phyloP scores from a whole-genome alignment of 1,284 basidiomycete genomes.

The Sanguinoderma infundibulare region DNA sequence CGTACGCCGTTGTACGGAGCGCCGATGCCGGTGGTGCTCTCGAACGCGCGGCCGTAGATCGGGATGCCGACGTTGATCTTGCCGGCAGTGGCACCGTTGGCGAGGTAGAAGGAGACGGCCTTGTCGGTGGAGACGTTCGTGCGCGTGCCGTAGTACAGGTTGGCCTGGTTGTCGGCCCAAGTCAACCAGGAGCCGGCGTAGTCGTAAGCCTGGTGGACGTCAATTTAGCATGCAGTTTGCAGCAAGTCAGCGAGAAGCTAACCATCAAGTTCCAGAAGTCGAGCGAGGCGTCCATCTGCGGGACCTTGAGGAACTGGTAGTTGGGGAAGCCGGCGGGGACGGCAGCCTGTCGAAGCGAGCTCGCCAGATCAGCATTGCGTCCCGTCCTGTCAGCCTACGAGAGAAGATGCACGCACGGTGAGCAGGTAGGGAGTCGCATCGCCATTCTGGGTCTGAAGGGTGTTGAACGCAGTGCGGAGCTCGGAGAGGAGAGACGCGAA shows the following conservation, averaged over 20 bases:
- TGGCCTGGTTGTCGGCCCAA: slow-evolving; percentile 81
- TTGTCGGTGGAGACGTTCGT: slow-evolving; percentile 73
- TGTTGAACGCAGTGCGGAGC: slow-evolving; percentile 58
- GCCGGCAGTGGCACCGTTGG: slow-evolving; percentile 66
- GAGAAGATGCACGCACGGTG: slow-evolving; percentile 43
- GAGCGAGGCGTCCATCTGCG: slow-evolving; percentile 76
- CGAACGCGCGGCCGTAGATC: slow-evolving; percentile 86
- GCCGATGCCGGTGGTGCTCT: slow-evolving; percentile 78
- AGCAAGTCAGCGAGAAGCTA: slow-evolving; percentile 4
- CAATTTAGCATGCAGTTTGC: not conserved
- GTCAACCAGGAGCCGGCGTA: slow-evolving; percentile 75
- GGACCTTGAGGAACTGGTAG: slow-evolving; percentile 67
- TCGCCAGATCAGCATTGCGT: not conserved
- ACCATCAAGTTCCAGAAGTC: slow-evolving; percentile 95
- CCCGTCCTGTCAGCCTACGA: not conserved
- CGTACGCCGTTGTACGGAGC: slow-evolving; percentile 71
- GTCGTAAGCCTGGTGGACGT: slow-evolving; percentile 66
- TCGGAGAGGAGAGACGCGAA: slow-evolving; percentile 63
- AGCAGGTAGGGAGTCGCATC: slow-evolving; percentile 63
- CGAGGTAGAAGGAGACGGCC: slow-evolving; percentile 70
- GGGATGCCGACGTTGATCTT: slow-evolving; percentile 91
- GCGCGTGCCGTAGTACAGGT: slow-evolving; percentile 69
- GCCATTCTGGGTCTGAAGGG: slow-evolving; percentile 56
- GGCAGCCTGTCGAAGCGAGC: slow-evolving; percentile 29
- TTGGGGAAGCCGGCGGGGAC: slow-evolving; percentile 72